Conservation (phyloP, 768 basidiomycete species). For the Kwoniella pini region DNA sequence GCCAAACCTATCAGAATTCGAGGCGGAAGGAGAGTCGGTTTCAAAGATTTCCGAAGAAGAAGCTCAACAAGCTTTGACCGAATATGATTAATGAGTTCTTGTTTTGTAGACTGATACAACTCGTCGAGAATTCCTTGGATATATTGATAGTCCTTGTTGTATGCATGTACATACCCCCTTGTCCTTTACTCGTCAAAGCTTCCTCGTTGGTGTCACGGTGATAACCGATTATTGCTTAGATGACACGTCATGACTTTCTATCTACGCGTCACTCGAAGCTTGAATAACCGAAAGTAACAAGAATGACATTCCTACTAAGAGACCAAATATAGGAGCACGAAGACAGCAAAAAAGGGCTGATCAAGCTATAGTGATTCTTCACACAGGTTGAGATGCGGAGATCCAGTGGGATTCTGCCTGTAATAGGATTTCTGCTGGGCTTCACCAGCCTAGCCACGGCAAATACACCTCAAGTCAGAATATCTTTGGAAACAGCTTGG, state of each 20-base stretch:
- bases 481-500: slow-evolving; percentile 68
- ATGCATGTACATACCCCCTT: too few species aligned
- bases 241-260: slow-evolving; percentile 27
- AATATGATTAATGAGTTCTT: slow-evolving; percentile 25
- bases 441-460: slow-evolving; percentile 7
- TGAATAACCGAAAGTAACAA: too few species aligned
- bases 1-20: slow-evolving; percentile 30
- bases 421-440: not conserved
- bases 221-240: not conserved
- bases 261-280: not conserved
- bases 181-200: not conserved
- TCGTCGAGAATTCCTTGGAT: too few species aligned
- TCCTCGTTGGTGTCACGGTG: too few species aligned
- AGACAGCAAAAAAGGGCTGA: not conserved
- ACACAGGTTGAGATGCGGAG: not conserved
- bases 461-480: slow-evolving; percentile 61
- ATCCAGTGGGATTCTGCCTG: slow-evolving; percentile 6
- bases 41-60: slow-evolving; percentile 44
- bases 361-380: not conserved
- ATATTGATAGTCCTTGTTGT: too few species aligned
- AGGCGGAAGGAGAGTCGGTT: slow-evolving; percentile 38
- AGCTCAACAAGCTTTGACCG: slow-evolving; percentile 44
- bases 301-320: too few species aligned
- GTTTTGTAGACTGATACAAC: too few species aligned
- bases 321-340: too few species aligned